Evolutionary conservation across 495 filamentous ascomycete species (phyloP), one percentile per base, ranked within the genome.

Genomic region (Tuber brumale): DNA sequence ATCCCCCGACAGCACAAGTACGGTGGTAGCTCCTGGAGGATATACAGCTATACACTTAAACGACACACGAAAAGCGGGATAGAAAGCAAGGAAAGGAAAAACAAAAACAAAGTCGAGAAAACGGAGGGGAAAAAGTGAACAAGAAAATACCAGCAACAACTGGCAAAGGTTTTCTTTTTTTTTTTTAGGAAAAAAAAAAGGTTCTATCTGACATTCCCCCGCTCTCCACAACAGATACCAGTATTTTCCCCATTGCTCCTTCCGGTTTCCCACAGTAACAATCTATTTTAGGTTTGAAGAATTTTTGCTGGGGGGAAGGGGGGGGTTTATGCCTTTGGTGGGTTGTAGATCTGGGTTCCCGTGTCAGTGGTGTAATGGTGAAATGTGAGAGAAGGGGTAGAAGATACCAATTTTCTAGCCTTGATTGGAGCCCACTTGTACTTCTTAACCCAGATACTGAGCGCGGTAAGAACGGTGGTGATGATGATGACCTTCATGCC

Each of bases 381-480:
- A 39, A 23, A 45, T 10, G 31, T 18, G 9, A 19, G 16, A 41
- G 27, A 46, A 44, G 18, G 69, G 31, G 27, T 27, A 18, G 10
- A 70, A 4, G 41, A 21, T 72, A 80, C 78, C 81, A 99, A 85
- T 89, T 97, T 96, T 81, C 95, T 90, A 75, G 94, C 91, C 91
- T 99, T 99, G 86, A 99, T 86, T 75, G 92, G 90, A 48, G 92
- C 85, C 95, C 95, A 99, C 89, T 97, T 97, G 90, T 99, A 98
- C 80, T 92, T 90, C 93, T 99, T 99, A 79, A 99, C 91, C 94
- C 95, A 99, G 79, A 99, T 90, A 85, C 92, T 94, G 79, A 98
- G 78, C 61, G 92, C 95, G 77, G 92, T 90, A 72, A 99, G 87
- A 77, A 92, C 90, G 70, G 91, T 86, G 21, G 91, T 90, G 73